phyloP scores from a whole-genome alignment of 345 rosid species.

The Pseudoturritis turrita region DNA sequence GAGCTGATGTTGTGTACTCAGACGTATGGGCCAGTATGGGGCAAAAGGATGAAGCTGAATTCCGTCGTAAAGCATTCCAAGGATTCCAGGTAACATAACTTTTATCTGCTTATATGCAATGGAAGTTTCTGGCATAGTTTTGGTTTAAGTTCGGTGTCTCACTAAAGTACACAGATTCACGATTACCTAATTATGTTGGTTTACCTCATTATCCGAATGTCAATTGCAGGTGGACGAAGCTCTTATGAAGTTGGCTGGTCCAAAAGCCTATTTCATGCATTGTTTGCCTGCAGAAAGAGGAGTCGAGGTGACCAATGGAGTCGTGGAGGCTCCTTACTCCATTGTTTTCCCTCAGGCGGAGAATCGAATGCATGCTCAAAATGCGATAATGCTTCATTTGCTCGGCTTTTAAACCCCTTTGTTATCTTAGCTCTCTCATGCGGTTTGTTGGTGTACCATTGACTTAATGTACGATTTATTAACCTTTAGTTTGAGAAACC shows the following conservation, averaged over 20 bases:
- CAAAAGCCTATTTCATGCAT: conserved; percentile 90
- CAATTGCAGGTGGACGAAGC: conserved; percentile 70
- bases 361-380: conserved; percentile 95
- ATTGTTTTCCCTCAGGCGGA: conserved; percentile 93
- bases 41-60: conserved; percentile 92
- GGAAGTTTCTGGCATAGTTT: not conserved
- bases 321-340: conserved; percentile 87
- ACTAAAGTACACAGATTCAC: not conserved
- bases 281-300: conserved; percentile 99
- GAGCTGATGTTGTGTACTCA: conserved; percentile 97
- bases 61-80: conserved; percentile 69
- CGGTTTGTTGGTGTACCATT: not conserved
- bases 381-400: conserved; percentile 77
- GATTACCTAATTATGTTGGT: not conserved
- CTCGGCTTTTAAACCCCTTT: conserved; percentile 43
- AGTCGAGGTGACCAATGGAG: conserved; percentile 80
- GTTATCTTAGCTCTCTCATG: conserved; percentile 7
- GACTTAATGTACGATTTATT: not conserved
- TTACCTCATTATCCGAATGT: not conserved
- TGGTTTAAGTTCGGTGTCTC: not conserved
- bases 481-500: conserved; percentile 6
- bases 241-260: conserved; percentile 82
- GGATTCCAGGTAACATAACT: conserved; percentile 75
- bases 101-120: not conserved
- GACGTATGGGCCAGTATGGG: conserved; percentile 99